A percentile compares a stretch with the other conserved stretches of the same genome.
These are phyloP conservation scores for Chrysoporthe deuterocubensis DNA, from an alignment of 2,329 filamentous ascomycete genomes.

Conservation along the genomic window DNA sequence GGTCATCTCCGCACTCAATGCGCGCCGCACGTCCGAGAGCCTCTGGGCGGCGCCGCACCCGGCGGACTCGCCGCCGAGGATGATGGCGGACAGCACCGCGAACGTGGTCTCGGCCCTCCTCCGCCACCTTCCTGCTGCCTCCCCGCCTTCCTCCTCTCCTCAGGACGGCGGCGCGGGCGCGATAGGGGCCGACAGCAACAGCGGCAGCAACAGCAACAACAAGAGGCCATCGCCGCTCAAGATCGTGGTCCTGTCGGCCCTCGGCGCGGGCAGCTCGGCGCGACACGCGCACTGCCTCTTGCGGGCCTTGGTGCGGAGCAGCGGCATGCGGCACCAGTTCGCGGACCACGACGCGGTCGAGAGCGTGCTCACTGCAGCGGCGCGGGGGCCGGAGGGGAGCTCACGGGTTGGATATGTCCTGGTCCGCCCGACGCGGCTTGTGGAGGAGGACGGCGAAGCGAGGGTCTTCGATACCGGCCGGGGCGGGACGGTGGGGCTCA, in stretches of 20 bases:
- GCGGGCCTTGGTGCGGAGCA: constrained; percentile 49
- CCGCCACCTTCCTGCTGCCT: neutral
- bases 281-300: constrained; percentile 45
- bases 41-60: constrained; percentile 42
- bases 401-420: neutral
- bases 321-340: constrained; percentile 50
- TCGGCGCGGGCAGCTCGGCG: constrained; percentile 53
- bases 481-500: constrained; percentile 41
- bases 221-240: constrained; percentile 33
- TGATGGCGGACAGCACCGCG: constrained; percentile 39
- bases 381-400: constrained; percentile 7
- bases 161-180: no score
- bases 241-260: constrained; percentile 54
- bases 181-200: no score
- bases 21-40: constrained; percentile 44
- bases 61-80: constrained; percentile 41
- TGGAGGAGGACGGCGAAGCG: neutral
- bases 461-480: constrained; percentile 30
- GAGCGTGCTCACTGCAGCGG: constrained; percentile 40
- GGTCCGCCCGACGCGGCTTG: constrained; percentile 19
- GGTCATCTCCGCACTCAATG: constrained; percentile 46
- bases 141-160: no score
- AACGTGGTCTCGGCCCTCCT: neutral
- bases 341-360: constrained; percentile 54
- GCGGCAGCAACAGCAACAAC: no score